These are phyloP conservation scores for Podaxis sp. DNA, from an alignment of 768 basidiomycete species.

Conservation along the genomic window DNA sequence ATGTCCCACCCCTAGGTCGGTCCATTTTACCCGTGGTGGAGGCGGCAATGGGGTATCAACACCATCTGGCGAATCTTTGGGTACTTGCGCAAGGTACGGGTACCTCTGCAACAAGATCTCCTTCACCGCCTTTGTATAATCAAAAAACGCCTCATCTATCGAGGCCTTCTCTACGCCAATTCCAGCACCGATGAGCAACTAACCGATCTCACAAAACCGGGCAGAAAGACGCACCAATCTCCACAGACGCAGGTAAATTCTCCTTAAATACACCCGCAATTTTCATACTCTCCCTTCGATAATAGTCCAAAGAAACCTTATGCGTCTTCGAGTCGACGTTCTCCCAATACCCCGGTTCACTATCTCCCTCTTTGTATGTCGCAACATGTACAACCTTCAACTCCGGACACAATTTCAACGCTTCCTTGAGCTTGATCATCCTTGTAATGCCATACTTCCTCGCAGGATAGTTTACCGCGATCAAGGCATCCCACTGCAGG, in stretches of 20 bases:
- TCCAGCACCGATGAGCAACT: neutral
- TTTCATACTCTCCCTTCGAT: constrained; percentile 86
- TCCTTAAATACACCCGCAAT: constrained; percentile 83
- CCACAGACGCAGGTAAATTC: constrained; percentile 60
- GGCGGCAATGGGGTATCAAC: constrained; percentile 75
- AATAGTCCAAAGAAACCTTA: constrained; percentile 95
- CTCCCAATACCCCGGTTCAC: constrained; percentile 89
- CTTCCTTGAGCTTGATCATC: constrained; percentile 79
- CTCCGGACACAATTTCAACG: constrained; percentile 81
- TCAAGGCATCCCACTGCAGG: constrained; percentile 83
- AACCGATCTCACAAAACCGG: neutral
- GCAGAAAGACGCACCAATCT: constrained; percentile 56
- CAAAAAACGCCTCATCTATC: constrained; percentile 96
- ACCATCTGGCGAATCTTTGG: constrained; percentile 62
- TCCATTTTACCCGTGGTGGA: constrained; percentile 64
- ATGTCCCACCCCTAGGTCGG: constrained; percentile 38
- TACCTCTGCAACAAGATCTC: constrained; percentile 68
- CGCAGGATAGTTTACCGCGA: constrained; percentile 96
- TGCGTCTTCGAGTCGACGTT: constrained; percentile 85
- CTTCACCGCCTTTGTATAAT: constrained; percentile 81
- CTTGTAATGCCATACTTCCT: constrained; percentile 91
- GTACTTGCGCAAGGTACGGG: constrained; percentile 71
- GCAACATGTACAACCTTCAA: constrained; percentile 88
- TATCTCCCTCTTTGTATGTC: constrained; percentile 86
- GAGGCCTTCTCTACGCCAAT: constrained; percentile 82